Evolutionary conservation across 306 rosid species (phyloP), one percentile per base, ranked within the genome.

Genomic region (Luffa acutangula): DNA sequence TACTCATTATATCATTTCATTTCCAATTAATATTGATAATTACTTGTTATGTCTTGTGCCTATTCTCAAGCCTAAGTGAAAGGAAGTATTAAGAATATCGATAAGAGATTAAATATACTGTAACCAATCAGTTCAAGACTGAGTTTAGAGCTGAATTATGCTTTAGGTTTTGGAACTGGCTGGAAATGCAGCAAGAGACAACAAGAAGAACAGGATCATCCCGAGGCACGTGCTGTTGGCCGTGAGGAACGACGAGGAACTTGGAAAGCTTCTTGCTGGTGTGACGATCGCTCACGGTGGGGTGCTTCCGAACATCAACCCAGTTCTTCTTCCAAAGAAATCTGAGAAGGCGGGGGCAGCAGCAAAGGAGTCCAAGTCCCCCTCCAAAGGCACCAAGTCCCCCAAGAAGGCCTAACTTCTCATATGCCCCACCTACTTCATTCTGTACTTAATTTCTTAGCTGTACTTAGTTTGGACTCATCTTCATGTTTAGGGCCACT

Each of bases 181-280:
- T 69, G 91, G 89, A 25, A 88, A 88, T 88, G 91, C 89, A 45
- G 89, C 87, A 5, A 82, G 89, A 53, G 89, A 88, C 53, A 88
- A 84, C 82, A 85, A 88, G 76, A 88, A 82, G 78, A 87, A 78
- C 41, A 77, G 87, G 73, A 87, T 87, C 25, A 84, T 80, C 59
- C 87, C 89, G 12, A 80, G 91, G 82, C 91, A 70, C 42, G 83
- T 88, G 52, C 75, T 85, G 4, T 77, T 88, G 78, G 91, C 91
- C 0, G 85, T 85, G 80, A 88, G 87, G 77, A 88, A 85, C 36
- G 89, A 88, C 37, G 91, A 88, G 67, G 91, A 88, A 49, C 87
- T 88, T 0, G 88, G 89, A 10, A 88, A 86, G 73, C 88, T 88
- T 58, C 85, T 86, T 10, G 82, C 86, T 18, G 89, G 86, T 25